Evolutionary conservation across 2,329 filamentous ascomycete genomes (phyloP), one percentile per base, ranked within the genome.

Genomic region (Cladosporium oxysporum): DNA sequence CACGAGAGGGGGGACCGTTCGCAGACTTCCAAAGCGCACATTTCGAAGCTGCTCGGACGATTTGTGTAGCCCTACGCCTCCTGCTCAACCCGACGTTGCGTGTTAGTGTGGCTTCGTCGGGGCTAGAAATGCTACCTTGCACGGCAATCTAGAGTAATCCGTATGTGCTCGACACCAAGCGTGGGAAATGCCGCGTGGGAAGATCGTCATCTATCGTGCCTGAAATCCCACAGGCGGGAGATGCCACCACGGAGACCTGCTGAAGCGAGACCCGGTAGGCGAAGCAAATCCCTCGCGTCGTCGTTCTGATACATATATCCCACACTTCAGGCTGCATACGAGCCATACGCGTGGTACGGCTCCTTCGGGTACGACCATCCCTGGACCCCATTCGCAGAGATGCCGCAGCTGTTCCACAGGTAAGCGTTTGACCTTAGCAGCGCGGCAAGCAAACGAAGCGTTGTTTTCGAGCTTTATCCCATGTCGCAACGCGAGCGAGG

Each of bases 201-300:
- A 14, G 52, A 55, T 55, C 52, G 31, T 55, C 52, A 55, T 55
- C 28, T 55, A n/a, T n/a, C 52, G 21, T n/a, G 11, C 5, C 41
- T 55, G 35, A 12, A 47, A 59, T 47, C 26, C 57, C 57, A 47
- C 35, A 37, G 21, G 26, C 57, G 57, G 57, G 37, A 59, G 6
- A 59, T 47, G 57, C 57, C 57, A 59, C 33, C 55, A 37, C 55
- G n/a, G 31, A 11, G 31, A 58, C 55, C 31, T 58, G 33, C 53
- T 23, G 31, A 52, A 52, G 49, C 49, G 28, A 52, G 41, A 16
- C n/a, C n/a, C 31, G n/a, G 28, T n/a, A 35, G 21, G 29, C 55
- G 55, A 58, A 58, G 55, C 55, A 28, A 58, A 33, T 29, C 49
- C 23, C 49, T 52, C 49, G 49, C 49, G 49, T 52, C 14, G 49